These are phyloP conservation scores for Helenozyma baotianmanensis DNA, from an alignment of 805 yeast genomes.

Conservation along the genomic window DNA sequence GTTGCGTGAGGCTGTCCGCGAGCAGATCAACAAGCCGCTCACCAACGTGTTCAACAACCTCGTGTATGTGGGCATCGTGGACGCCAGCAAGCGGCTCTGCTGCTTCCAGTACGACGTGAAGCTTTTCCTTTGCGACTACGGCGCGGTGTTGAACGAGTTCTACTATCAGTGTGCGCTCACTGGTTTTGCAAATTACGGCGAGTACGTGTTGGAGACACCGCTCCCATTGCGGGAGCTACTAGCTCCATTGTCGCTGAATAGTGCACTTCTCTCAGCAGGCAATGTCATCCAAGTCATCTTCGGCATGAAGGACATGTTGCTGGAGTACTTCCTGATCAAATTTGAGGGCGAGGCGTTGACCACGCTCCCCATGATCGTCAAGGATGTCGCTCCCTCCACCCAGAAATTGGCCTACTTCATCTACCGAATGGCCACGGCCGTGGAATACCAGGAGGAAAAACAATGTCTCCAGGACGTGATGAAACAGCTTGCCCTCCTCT, in stretches of 20 bases:
- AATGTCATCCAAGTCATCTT: constrained; percentile 17
- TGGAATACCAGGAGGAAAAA: constrained; percentile 66
- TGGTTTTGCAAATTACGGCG: constrained; percentile 81
- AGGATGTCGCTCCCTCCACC: constrained; percentile 58
- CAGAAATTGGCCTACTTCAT: constrained; percentile 65
- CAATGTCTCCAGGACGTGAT: constrained; percentile 63
- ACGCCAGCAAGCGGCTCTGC: constrained; percentile 59
- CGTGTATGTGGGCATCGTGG: constrained; percentile 80
- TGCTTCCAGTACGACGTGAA: constrained; percentile 84
- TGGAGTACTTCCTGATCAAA: constrained; percentile 62
- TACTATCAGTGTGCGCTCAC: constrained; percentile 78
- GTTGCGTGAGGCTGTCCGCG: constrained; percentile 49
- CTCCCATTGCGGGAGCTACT: constrained; percentile 30
- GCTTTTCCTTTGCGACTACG: constrained; percentile 76
- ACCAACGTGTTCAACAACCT: constrained; percentile 67
- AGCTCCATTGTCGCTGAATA: constrained; percentile 19
- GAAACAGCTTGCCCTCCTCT: constrained; percentile 64
- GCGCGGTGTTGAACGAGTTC: constrained; percentile 57
- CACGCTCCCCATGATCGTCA: constrained; percentile 65
- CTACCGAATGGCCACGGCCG: constrained; percentile 51
- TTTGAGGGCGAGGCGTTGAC: constrained; percentile 31
- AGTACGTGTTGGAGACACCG: constrained; percentile 20
- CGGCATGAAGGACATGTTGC: constrained; percentile 69
- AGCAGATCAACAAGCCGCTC: constrained; percentile 44
- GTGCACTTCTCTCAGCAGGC: no score